phyloP scores from a whole-genome alignment of 2,329 filamentous ascomycete species.

The Penicillium crustosum region DNA sequence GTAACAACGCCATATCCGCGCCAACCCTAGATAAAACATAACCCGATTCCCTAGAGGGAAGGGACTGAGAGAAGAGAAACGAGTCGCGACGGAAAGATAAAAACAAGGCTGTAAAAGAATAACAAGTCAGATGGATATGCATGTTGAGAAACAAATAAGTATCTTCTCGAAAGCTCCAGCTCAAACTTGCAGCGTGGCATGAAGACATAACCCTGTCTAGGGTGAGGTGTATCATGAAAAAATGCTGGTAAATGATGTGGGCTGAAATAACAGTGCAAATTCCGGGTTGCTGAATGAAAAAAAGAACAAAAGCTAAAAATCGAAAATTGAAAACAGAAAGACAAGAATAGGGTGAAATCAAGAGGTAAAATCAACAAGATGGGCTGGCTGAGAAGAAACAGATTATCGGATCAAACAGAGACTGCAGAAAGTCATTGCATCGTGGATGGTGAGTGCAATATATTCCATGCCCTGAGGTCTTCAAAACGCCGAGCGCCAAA shows the following conservation, averaged over 20 bases:
- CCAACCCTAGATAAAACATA: slow-evolving; percentile 9
- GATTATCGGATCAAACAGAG: not conserved
- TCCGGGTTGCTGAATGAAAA: not conserved
- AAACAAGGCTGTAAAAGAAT: not conserved
- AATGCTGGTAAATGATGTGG: slow-evolving; percentile 7
- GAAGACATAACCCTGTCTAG: not conserved
- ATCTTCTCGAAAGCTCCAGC: not conserved
- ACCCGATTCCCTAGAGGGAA: not conserved
- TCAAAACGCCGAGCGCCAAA: slow-evolving; percentile 22
- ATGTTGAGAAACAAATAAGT: not conserved
- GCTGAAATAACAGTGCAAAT: slow-evolving; percentile 10
- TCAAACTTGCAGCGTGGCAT: not conserved
- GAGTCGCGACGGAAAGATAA: not conserved
- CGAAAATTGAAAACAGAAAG: slow-evolving; percentile 1
- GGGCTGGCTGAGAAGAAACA: not conserved
- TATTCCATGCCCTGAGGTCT: slow-evolving; percentile 11
- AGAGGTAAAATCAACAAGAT: not conserved
- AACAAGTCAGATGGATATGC: not conserved
- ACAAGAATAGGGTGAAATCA: slow-evolving; percentile 1
- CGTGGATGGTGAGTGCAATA: slow-evolving; percentile 7
- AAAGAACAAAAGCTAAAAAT: slow-evolving; percentile 1
- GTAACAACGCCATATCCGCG: slow-evolving; percentile 5
- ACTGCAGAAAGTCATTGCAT: slow-evolving; percentile 5
- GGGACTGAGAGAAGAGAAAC: not conserved
- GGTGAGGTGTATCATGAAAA: slow-evolving; percentile 9